A percentile compares a stretch with the other conserved stretches of the same genome.
Conservation (phyloP, 148 eudicot genomes). For the Camellia japonica region DNA sequence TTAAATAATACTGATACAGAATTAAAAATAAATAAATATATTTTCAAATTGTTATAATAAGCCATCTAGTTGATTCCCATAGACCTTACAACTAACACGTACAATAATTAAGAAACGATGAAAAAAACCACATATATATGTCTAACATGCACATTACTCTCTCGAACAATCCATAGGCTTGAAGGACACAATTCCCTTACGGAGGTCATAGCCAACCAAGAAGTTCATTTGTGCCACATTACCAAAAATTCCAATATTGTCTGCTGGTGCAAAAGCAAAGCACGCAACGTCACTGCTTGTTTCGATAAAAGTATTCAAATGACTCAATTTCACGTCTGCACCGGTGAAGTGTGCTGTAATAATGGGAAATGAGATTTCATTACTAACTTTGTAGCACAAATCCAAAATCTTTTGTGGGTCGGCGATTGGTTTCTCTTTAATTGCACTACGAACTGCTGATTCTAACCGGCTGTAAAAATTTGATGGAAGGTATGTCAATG, state of each 20-base stretch:
- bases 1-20: too few species aligned
- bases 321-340: constrained; percentile 12
- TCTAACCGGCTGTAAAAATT: constrained; percentile 25
- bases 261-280: constrained; percentile 2
- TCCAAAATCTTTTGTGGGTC: constrained; percentile 22
- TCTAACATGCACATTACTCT: neutral
- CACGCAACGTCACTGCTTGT: constrained; percentile 10
- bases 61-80: too few species aligned
- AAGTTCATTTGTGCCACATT: constrained; percentile 30
- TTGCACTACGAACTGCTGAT: constrained; percentile 11
- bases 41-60: too few species aligned
- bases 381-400: constrained; percentile 23
- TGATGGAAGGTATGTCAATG: constrained; percentile 33
- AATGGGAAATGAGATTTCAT: constrained; percentile 1
- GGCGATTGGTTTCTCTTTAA: constrained; percentile 10
- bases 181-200: constrained; percentile 27
- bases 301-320: constrained; percentile 12
- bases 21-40: too few species aligned
- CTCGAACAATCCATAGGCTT: constrained; percentile 28
- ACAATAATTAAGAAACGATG: neutral
- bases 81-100: too few species aligned
- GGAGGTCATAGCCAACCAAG: constrained; percentile 29
- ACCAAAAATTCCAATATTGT: constrained; percentile 13
- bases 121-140: too few species aligned
- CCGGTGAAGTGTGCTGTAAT: constrained; percentile 22